Percentiles rank a stretch among this genome's conserved stretches.
Evolutionary conservation across 768 basidiomycete genomes (phyloP).

Genomic region (Termitomyces sp.): DNA sequence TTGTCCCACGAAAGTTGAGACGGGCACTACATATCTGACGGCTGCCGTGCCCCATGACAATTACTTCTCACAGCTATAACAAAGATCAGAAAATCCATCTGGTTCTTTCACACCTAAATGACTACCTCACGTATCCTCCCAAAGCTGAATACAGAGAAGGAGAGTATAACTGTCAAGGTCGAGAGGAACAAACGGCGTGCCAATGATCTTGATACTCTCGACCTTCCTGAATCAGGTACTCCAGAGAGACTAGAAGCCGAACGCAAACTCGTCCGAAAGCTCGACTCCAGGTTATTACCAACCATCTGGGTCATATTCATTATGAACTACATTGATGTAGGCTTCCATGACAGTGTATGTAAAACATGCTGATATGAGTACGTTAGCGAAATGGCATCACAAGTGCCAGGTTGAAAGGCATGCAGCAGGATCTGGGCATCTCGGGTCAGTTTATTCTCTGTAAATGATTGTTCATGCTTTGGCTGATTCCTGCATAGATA

Average conservation of each 20-base stretch:
- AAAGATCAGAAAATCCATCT: background rate
- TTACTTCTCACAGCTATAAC: background rate
- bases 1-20: background rate
- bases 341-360: conserved; percentile 4
- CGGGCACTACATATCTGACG: background rate
- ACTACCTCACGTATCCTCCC: background rate
- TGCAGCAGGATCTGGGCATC: conserved; percentile 42
- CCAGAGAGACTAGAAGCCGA: conserved; percentile 30
- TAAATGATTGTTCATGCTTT: background rate
- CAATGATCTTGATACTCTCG: background rate
- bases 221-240: conserved; percentile 16
- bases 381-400: conserved; percentile 45
- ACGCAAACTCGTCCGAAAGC: conserved; percentile 43
- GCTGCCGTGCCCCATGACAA: background rate
- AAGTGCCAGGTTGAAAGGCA: conserved; percentile 42
- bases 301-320: conserved; percentile 55
- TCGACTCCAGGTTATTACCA: conserved; percentile 52
- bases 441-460: conserved; percentile 24
- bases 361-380: background rate
- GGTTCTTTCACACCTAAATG: background rate
- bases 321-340: conserved; percentile 66
- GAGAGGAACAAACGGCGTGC: conserved; percentile 4
- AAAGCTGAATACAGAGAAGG: conserved; percentile 14
- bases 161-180: conserved; percentile 11
- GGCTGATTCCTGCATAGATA: conserved; percentile 28